Evolutionary conservation across 495 filamentous ascomycete species (phyloP), one percentile per base, ranked within the genome.

Genomic region (Collariella sp.): DNA sequence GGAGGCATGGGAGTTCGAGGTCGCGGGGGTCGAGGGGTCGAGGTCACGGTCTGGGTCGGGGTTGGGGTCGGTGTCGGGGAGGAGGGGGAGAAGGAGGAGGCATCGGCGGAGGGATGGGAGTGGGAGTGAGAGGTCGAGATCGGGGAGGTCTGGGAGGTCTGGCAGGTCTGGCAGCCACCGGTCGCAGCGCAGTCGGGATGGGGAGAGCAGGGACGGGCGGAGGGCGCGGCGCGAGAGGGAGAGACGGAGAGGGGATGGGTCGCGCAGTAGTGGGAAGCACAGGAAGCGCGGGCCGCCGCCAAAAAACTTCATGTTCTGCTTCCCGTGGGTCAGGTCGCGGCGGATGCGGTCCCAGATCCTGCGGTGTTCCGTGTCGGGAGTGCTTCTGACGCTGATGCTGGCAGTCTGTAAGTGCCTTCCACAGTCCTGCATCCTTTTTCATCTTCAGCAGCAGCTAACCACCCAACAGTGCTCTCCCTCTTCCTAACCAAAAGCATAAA

Each of bases 391-490:
- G 7, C 42, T 81, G 23, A 70, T 79, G 41, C 66, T 87, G 29
- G 67, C 78, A 45, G 70, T 82, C 19, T 87, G 84, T 86, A 71
- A 63, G 79, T 73, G 26, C 11, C 40, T 7, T 15, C n/a, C 4
- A 16, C 1, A 36, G 34, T 24, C 20, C 15, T 9, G 0, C n/a
- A n/a, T 19, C 6, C 42, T 24, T 46, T 3, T 18, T 18, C 29
- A 33, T 29, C 33, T 24, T 7, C 5, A 16, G 18, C 46, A 36
- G 42, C 54, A 57, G 42, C 39, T 58, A 40, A 31, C 41, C 29
- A 39, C 24, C 7, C 2, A 9, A 23, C 63, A 89, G 85, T 88
- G 67, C 79, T 90, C 59, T 77, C 81, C 18, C 75, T 89, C 42
- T 78, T 84, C 18, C 75, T 88, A 39, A 80, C 81, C 18, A 70